Conservation (phyloP, 2,329 filamentous ascomycete genomes). For the Proliferodiscus dingleyae region DNA sequence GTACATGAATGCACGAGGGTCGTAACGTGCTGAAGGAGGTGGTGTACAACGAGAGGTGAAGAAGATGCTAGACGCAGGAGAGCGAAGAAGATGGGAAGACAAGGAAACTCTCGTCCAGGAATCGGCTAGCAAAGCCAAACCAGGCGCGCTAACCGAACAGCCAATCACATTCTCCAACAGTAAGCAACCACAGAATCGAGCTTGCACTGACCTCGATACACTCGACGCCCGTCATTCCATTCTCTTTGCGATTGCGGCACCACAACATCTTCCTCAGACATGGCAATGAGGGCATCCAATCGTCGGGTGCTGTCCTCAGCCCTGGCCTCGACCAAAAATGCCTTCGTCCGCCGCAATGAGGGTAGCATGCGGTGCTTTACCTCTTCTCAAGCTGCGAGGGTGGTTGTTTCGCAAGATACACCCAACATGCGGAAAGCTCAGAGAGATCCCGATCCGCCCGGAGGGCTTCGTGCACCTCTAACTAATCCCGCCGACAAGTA, state of each 20-base stretch:
- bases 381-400: conserved; percentile 32
- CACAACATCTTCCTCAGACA: conserved; percentile 36
- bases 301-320: conserved; percentile 52
- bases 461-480: conserved; percentile 69
- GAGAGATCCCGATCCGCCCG: conserved; percentile 38
- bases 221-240: conserved; percentile 4
- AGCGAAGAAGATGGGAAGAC: not conserved
- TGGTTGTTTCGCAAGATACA: conserved; percentile 48
- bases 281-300: conserved; percentile 58
- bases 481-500: conserved; percentile 94
- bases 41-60: not conserved
- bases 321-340: conserved; percentile 46
- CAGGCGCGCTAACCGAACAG: not conserved
- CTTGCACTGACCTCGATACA: not conserved
- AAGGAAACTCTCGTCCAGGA: too few relatives aligned
- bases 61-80: not conserved
- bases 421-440: conserved; percentile 65
- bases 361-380: conserved; percentile 31
- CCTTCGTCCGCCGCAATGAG: conserved; percentile 20
- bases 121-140: too few relatives aligned
- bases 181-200: not conserved
- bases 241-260: conserved; percentile 26
- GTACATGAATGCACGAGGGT: not conserved
- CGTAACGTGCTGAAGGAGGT: not conserved
- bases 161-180: not conserved